Evolutionary conservation across 2,329 filamentous ascomycete species (phyloP).

Genomic region (Talaromyces sp.): DNA sequence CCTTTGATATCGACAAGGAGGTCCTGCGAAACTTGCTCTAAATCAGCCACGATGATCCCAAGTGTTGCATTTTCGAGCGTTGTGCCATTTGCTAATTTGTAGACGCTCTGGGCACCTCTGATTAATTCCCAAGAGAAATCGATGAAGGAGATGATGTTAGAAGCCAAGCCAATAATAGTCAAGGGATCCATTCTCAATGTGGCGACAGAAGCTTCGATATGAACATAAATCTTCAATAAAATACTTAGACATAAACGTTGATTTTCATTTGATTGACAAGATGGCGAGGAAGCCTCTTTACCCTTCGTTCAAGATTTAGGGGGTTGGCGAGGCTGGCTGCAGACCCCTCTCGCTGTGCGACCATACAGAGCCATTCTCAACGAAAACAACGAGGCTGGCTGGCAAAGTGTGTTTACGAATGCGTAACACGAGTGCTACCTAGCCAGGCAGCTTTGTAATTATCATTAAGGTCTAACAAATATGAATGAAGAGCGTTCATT

Average conservation of each 20-base stretch:
- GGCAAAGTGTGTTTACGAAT: too few species aligned
- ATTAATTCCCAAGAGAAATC: slow-evolving; percentile 19
- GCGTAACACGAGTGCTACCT: too few species aligned
- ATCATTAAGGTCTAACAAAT: too few species aligned
- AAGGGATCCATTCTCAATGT: slow-evolving; percentile 19
- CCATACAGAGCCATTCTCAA: too few species aligned
- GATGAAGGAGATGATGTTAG: slow-evolving; percentile 16
- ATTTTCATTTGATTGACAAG: background rate
- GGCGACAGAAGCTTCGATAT: background rate
- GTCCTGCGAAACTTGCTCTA: background rate
- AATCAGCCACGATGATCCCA: background rate
- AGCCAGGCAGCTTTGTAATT: too few species aligned
- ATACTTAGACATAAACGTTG: background rate
- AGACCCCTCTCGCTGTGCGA: background rate
- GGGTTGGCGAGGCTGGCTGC: background rate
- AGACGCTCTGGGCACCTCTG: slow-evolving; percentile 11
- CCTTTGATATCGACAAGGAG: slow-evolving; percentile 3
- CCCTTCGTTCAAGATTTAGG: background rate
- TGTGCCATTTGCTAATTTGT: slow-evolving; percentile 2
- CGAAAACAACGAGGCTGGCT: too few species aligned
- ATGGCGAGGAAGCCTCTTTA: background rate
- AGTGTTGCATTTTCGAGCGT: background rate
- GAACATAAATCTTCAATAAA: background rate
- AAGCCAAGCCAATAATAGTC: slow-evolving; percentile 20
- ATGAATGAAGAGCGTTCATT: too few species aligned